Base-by-base conservation (phyloP, 208 protist species). In the Leishmania gerbilli region DNA sequence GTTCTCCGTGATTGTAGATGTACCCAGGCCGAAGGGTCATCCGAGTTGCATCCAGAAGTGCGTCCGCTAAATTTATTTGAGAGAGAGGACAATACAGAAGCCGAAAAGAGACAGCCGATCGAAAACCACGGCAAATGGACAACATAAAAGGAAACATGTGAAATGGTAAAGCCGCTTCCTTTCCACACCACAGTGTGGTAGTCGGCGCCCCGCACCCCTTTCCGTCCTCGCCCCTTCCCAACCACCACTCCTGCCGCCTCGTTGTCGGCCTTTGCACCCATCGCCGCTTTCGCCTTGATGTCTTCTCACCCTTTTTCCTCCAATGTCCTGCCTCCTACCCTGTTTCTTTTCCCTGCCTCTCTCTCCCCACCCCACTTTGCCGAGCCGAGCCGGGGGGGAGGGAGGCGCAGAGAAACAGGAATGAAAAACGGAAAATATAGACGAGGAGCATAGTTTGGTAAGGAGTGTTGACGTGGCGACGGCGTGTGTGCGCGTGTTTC, bases 281-380 rank as follows among this genome's bases (percentile, higher is more conserved):
- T 45, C 68, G 17, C 24, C 42, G 27, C 49, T 40, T 47, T 77
- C 64, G 19, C 58, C 77, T 69, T 75, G 58, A 77, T 58, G 24
- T 62, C 64, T 45, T 56, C 42, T 2, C 45, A 77, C 65, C 67
- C 53, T 72, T 72, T 79, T 81, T 76, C 65, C 51, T 34, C 58
- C 31, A 62, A 79, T 55, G 0, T 42, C 7, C 31, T 40, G 27
- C 31, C 34, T 11, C 31, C 71, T 62, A 31, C 49, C 9, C 0
- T 72, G 24, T 72, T 72, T 76, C 4, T 34, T 34, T 53, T 40
- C 47, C 19, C 27, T 42, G 3, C 71, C 1, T 62, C 11, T 60
- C 4, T 76, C n/a, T 76, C 24, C 34, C 37, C 24, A 19, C 45
- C 15, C n/a, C 4, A 53, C 21, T 49, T 42, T 51, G 11, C 42